phyloP scores from a whole-genome alignment of 2,329 filamentous ascomycete genomes.

The Daldinia eschscholtzii region DNA sequence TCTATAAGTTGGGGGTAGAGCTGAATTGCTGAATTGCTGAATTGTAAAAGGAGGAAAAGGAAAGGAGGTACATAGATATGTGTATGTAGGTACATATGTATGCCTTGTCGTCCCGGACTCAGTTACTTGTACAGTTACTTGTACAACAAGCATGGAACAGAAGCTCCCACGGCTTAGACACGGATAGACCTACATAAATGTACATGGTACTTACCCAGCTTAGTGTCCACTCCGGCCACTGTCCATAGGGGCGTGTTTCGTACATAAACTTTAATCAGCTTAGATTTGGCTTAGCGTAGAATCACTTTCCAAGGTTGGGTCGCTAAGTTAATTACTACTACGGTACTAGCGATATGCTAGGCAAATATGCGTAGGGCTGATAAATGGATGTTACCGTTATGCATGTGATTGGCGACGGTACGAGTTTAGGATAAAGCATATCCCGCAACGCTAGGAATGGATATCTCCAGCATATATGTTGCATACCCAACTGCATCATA shows the following conservation, averaged over 20 bases:
- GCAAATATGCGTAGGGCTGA: constrained; percentile 4
- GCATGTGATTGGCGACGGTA: constrained; percentile 21
- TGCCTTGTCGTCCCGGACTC: constrained; percentile 23
- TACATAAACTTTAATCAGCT: constrained; percentile 2
- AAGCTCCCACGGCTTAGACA: constrained; percentile 18
- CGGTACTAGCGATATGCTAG: background rate
- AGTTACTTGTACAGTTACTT: constrained; percentile 36
- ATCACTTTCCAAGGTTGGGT: background rate
- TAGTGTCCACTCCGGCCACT: no score
- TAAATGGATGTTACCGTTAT: background rate
- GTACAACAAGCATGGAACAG: constrained; percentile 31
- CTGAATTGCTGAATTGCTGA: background rate
- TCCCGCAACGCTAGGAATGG: background rate
- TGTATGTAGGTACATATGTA: constrained; percentile 4
- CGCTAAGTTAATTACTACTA: constrained; percentile 16
- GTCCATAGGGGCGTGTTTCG: background rate
- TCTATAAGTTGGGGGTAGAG: background rate
- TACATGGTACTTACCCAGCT: constrained; percentile 4
- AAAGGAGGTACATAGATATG: constrained; percentile 9
- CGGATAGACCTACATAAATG: constrained; percentile 27
- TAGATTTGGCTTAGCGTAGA: constrained; percentile 10
- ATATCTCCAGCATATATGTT: background rate
- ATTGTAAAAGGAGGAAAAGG: constrained; percentile 14
- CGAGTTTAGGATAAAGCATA: background rate
- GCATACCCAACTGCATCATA: background rate